Evolutionary conservation across 495 filamentous ascomycete genomes (phyloP).

Genomic region (Penicillium parvum): DNA sequence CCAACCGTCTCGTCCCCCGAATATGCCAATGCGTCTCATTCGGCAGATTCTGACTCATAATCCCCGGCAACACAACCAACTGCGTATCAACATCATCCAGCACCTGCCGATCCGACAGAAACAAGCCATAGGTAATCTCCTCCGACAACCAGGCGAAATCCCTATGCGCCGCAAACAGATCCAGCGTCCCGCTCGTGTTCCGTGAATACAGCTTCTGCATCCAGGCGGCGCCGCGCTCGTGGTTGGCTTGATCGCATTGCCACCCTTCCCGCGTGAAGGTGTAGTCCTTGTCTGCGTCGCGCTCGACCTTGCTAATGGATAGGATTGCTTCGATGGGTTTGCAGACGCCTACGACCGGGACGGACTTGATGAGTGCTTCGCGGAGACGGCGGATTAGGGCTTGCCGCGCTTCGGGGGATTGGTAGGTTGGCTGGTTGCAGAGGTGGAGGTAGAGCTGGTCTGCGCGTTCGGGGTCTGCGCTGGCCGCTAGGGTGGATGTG

Average conservation of each 20-base stretch:
- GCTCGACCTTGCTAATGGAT: constrained; percentile 43
- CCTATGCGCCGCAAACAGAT: constrained; percentile 45
- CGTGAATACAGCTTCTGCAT: constrained; percentile 39
- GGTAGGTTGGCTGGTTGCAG: constrained; percentile 35
- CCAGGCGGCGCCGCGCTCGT: constrained; percentile 41
- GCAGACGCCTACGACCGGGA: constrained; percentile 50
- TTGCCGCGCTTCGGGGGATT: constrained; percentile 35
- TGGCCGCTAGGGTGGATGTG: constrained; percentile 39
- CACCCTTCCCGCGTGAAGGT: constrained; percentile 40
- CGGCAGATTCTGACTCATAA: constrained; percentile 56
- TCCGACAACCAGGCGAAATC: constrained; percentile 42
- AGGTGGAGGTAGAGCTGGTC: constrained; percentile 50
- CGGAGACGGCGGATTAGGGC: constrained; percentile 47
- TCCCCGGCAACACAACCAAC: constrained; percentile 50
- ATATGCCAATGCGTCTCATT: constrained; percentile 56
- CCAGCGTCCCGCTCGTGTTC: constrained; percentile 35
- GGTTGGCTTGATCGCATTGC: constrained; percentile 45
- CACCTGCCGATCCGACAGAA: constrained; percentile 50
- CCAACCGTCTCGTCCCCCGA: constrained; percentile 48
- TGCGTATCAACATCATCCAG: constrained; percentile 52
- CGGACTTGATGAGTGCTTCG: constrained; percentile 48
- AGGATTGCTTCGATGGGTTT: constrained; percentile 50
- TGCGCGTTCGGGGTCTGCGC: constrained; percentile 43
- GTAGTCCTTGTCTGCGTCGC: constrained; percentile 49
- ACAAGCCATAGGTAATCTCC: constrained; percentile 55